Base-by-base conservation (phyloP, 495 filamentous ascomycete species). In the Xylaria flabelliformis region DNA sequence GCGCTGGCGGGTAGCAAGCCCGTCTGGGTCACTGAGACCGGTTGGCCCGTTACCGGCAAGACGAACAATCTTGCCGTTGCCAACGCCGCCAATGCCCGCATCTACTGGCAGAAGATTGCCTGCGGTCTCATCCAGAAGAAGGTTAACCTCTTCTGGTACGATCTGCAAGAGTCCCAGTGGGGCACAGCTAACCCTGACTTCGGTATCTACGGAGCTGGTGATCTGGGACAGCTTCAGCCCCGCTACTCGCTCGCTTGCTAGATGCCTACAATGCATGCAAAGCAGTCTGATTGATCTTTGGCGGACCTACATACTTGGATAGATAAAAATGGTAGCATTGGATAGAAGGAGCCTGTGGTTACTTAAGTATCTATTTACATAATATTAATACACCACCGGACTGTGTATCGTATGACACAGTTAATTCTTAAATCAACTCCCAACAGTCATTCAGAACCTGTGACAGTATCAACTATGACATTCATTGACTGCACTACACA, bases 1-100 rank as follows among this genome's bases (percentile, higher is more conserved):
- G 76, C 78, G n/a, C 87, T 82, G 53, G 86, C 89, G 58, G 81
- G 82, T 26, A 85, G 83, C 72, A 94, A 93, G 85, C 87, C 88
- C 48, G 88, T 96, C 75, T 93, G 91, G 86, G 87, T 95, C 70
- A 95, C 93, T 55, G 93, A 96, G 86, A 94, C 93, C 61, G 93
- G 93, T 58, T 94, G 91, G 91, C 93, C 93, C 67, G 88, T 91
- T 7, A 84, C 80, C 70, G 93, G 93, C 34, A 75, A 82, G 34
- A 84, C 81, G 6, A 78, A 86, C 73, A 87, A 85, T 75, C 77
- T 86, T 39, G 92, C 89, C 74, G 86, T 90, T 17, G 84, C 93
- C 56, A 88, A 79, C 69, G 44, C 78, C 39, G 83, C 79, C 46
- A 94, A 95, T 79, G 90, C 92, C 51, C 85, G 91, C 82, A 86